Conservation (phyloP, 1,284 basidiomycete genomes). For the Papiliotrema laurentii region DNA sequence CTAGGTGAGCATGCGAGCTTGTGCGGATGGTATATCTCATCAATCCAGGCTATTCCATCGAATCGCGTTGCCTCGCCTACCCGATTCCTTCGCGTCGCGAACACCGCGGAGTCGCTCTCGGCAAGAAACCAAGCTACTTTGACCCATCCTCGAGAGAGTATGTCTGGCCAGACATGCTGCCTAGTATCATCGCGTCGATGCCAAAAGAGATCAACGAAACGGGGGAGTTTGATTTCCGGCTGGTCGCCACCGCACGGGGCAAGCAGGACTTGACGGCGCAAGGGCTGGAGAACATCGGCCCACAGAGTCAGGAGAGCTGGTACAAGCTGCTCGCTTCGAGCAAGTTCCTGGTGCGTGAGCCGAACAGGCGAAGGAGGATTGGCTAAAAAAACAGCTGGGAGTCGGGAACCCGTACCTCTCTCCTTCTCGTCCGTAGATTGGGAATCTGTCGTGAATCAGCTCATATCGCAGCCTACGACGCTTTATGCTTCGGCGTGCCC, state of each 20-base stretch:
- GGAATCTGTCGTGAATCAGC: neutral
- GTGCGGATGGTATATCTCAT: neutral
- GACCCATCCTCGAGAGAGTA: constrained; percentile 8
- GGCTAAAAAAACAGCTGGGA: constrained; percentile 5
- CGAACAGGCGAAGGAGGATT: neutral
- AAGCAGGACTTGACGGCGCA: constrained; percentile 9
- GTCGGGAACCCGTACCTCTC: constrained; percentile 25
- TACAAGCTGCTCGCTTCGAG: constrained; percentile 17
- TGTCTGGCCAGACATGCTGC: constrained; percentile 7
- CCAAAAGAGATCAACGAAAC: neutral
- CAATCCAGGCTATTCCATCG: constrained; percentile 42
- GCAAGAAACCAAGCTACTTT: constrained; percentile 41
- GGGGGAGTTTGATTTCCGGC: constrained; percentile 16
- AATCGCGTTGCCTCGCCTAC: constrained; percentile 31
- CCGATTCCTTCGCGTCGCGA: constrained; percentile 17
- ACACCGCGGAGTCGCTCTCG: constrained; percentile 41
- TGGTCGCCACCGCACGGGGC: constrained; percentile 23
- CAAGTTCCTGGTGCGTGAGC: constrained; percentile 18
- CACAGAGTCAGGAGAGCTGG: constrained; percentile 16
- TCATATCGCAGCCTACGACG: constrained; percentile 41
- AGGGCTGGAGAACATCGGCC: constrained; percentile 19
- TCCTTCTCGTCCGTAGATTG: constrained; percentile 25
- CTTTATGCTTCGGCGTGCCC: constrained; percentile 48
- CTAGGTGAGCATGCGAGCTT: constrained; percentile 33
- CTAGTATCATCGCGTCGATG: constrained; percentile 3